Conservation (phyloP, 345 rosid genomes). For the Carallia pectinifolia region DNA sequence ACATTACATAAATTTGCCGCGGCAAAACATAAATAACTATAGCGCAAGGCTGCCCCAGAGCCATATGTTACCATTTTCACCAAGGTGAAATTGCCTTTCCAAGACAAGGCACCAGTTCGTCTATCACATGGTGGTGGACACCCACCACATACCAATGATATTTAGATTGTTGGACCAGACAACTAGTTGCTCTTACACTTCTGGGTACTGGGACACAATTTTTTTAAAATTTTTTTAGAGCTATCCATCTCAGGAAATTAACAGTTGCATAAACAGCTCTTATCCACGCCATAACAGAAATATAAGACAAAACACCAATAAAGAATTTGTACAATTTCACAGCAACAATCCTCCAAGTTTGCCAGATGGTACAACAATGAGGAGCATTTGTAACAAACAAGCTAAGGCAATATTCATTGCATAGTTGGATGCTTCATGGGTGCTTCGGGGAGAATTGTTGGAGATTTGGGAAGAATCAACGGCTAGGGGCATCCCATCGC, state of each 20-base stretch:
- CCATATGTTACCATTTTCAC: not conserved
- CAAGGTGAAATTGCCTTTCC: constrained; percentile 2
- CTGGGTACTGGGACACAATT: too few relatives aligned
- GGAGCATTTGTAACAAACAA: constrained; percentile 12
- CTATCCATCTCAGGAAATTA: not conserved
- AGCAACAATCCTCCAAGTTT: constrained; percentile 3
- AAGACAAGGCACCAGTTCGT: not conserved
- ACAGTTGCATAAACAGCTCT: constrained; percentile 1
- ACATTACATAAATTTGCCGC: constrained; percentile 18
- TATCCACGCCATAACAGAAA: constrained; percentile 8
- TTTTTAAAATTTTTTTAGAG: too few relatives aligned
- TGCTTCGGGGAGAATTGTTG: constrained; percentile 32
- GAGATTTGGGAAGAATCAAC: constrained; percentile 71
- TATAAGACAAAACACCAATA: not conserved
- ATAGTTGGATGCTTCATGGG: constrained; percentile 10
- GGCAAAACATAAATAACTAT: constrained; percentile 7
- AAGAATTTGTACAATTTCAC: constrained; percentile 9
- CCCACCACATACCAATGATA: not conserved
- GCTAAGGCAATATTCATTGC: constrained; percentile 8
- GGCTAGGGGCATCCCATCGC: constrained; percentile 88
- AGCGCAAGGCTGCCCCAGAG: constrained; percentile 2
- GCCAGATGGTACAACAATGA: constrained; percentile 15
- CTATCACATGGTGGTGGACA: constrained; percentile 8
- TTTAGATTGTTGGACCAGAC: too few relatives aligned
- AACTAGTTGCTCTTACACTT: too few relatives aligned